phyloP scores from a whole-genome alignment of 2,329 filamentous ascomycete species.

The Aspergillus amoenus region DNA sequence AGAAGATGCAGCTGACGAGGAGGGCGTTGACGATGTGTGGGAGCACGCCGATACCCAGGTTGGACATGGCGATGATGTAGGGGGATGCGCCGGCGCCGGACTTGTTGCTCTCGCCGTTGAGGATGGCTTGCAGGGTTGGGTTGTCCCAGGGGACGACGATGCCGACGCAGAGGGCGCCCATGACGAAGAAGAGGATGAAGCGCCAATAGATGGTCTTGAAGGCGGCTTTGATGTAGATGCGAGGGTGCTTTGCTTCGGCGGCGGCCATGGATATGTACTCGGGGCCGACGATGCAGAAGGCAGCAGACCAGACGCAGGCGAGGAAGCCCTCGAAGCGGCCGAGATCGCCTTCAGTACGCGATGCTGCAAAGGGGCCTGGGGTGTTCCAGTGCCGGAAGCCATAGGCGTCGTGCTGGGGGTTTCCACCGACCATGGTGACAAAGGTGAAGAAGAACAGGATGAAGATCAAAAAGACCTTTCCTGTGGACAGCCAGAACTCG shows the following conservation, averaged over 20 bases:
- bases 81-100: constrained; percentile 56
- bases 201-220: constrained; percentile 75
- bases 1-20: constrained; percentile 55
- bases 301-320: constrained; percentile 68
- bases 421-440: constrained; percentile 74
- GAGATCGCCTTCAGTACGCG: constrained; percentile 58
- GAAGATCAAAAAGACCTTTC: constrained; percentile 65
- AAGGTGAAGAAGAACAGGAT: constrained; percentile 71
- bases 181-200: constrained; percentile 68
- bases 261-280: constrained; percentile 61
- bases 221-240: constrained; percentile 65
- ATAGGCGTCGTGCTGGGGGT: constrained; percentile 65
- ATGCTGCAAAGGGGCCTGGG: constrained; percentile 35
- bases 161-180: constrained; percentile 66
- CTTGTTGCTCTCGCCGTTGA: constrained; percentile 32
- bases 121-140: constrained; percentile 29
- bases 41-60: constrained; percentile 53
- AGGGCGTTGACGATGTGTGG: constrained; percentile 61
- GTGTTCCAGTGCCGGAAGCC: constrained; percentile 62
- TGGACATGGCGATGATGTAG: constrained; percentile 63
- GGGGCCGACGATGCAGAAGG: constrained; percentile 61
- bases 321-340: constrained; percentile 55
- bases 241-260: constrained; percentile 66
- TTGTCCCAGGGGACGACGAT: constrained; percentile 68
- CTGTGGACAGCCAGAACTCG: constrained; percentile 14